Evolutionary conservation across 768 basidiomycete genomes (phyloP).

Genomic region (Pilatotrama ljubarskyi): DNA sequence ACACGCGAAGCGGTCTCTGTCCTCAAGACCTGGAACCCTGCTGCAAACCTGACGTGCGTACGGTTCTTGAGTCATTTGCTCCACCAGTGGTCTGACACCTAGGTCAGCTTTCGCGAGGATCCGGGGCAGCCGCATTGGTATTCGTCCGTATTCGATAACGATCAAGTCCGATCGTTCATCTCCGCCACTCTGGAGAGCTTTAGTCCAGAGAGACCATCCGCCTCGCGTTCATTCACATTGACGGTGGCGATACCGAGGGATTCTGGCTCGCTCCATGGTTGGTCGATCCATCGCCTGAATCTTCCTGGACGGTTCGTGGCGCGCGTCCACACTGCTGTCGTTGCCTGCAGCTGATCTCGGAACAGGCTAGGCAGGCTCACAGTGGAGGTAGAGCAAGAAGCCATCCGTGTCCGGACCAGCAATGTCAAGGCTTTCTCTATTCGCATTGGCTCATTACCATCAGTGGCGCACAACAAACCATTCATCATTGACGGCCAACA

Average conservation of each 20-base stretch:
- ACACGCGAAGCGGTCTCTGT: conserved; percentile 63
- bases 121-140: conserved; percentile 72
- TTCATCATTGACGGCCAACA: conserved; percentile 13
- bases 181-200: conserved; percentile 30
- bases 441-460: background rate
- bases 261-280: conserved; percentile 70
- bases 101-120: conserved; percentile 60
- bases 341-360: too few species aligned
- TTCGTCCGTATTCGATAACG: conserved; percentile 53
- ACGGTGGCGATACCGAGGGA: conserved; percentile 72
- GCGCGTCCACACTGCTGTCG: background rate
- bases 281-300: conserved; percentile 55
- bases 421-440: conserved; percentile 31
- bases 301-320: conserved; percentile 66
- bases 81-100: background rate
- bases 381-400: conserved; percentile 21
- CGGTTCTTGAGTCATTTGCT: too few species aligned
- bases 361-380: conserved; percentile 42
- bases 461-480: background rate
- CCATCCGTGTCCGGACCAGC: conserved; percentile 21
- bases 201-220: conserved; percentile 3
- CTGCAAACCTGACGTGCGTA: conserved; percentile 54
- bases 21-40: conserved; percentile 56
- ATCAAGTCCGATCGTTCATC: conserved; percentile 57
- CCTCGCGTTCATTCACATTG: conserved; percentile 54